Conservation (phyloP, 1,284 basidiomycete genomes). For the Irpex sp. region DNA sequence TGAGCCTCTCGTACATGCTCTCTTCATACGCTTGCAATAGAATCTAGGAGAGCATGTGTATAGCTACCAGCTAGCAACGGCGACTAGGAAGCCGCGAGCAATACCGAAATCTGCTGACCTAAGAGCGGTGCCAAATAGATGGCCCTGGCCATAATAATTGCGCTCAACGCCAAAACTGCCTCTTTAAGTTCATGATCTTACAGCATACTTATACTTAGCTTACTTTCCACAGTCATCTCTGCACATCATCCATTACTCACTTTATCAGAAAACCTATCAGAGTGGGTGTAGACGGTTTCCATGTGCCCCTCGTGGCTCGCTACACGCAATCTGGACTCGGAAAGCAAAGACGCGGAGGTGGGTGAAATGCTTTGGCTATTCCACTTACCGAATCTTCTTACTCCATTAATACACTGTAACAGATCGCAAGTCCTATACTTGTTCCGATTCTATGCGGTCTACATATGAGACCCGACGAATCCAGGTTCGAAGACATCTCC, state of each 20-base stretch:
- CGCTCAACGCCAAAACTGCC: not conserved
- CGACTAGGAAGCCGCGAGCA: no score
- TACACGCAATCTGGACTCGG: not conserved
- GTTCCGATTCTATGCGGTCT: not conserved
- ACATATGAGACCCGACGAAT: not conserved
- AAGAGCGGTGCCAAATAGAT: not conserved
- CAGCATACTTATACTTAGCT: no score
- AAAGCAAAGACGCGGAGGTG: not conserved
- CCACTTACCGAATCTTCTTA: not conserved
- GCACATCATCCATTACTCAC: not conserved
- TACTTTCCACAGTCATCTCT: no score
- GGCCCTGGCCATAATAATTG: no score
- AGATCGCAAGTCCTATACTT: not conserved
- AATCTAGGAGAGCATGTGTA: not conserved
- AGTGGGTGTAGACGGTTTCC: not conserved
- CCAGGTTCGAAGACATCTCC: no score
- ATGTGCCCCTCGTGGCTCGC: not conserved
- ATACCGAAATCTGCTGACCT: no score
- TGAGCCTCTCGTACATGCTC: no score
- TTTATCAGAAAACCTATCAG: not conserved
- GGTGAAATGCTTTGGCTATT: not conserved
- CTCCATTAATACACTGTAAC: not conserved
- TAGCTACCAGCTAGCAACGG: not conserved
- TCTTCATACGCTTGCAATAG: not conserved
- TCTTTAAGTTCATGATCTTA: no score